Conservation (phyloP, 352 stramenopile species). For the Phytopythium chamaehyphon region DNA sequence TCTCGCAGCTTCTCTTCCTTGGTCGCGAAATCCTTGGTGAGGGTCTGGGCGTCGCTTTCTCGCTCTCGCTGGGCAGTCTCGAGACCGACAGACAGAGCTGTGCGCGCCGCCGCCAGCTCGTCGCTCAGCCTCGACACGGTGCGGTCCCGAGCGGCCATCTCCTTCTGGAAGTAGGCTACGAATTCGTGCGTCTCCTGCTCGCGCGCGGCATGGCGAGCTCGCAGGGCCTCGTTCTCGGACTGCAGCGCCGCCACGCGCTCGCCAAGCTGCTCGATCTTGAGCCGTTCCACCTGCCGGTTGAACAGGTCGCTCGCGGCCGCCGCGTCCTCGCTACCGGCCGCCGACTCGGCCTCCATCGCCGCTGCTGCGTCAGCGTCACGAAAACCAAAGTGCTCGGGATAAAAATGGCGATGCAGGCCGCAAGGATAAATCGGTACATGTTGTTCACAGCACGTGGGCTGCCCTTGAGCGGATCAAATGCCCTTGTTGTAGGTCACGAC, state of each 20-base stretch:
- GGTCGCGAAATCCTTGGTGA: conserved; percentile 33
- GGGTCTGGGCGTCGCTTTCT: conserved; percentile 36
- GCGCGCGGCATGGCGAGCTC: conserved; percentile 75
- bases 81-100: conserved; percentile 61
- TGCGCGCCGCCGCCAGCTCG: conserved; percentile 59
- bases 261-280: conserved; percentile 60
- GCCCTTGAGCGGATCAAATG: conserved; percentile 19
- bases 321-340: conserved; percentile 5
- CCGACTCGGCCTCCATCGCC: neutral
- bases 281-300: conserved; percentile 59
- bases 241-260: conserved; percentile 58
- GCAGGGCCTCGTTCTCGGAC: conserved; percentile 75
- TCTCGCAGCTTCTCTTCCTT: conserved; percentile 55
- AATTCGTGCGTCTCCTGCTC: conserved; percentile 94
- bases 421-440: too few species aligned
- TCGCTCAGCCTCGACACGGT: conserved; percentile 78
- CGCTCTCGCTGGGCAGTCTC: conserved; percentile 44
- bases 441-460: too few species aligned
- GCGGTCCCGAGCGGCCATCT: conserved; percentile 85
- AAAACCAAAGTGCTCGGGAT: neutral
- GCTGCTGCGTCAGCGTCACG: neutral
- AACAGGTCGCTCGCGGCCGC: conserved; percentile 50
- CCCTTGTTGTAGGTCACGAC: conserved; percentile 84
- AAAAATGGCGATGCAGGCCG: neutral
- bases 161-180: conserved; percentile 92